Conservation (phyloP, 1,284 basidiomycete species). For the Ustilago tritici region DNA sequence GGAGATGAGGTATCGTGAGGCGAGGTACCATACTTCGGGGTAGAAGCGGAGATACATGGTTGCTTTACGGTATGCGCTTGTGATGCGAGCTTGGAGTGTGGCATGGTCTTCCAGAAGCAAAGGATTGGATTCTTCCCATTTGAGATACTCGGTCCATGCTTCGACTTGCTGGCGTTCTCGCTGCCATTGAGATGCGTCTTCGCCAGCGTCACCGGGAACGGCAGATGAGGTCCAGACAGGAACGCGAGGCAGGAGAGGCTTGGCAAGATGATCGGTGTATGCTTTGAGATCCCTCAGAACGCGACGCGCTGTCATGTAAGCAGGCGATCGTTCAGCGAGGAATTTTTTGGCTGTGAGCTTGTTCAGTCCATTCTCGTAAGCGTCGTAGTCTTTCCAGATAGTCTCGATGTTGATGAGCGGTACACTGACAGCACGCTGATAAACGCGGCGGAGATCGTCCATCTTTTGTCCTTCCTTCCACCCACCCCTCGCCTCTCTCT, state of each 20-base stretch:
- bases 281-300: conserved; percentile 83
- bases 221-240: conserved; percentile 58
- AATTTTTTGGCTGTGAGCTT: conserved; percentile 96
- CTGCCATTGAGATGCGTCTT: conserved; percentile 74
- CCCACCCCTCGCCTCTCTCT: conserved; percentile 73
- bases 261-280: conserved; percentile 72
- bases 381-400: conserved; percentile 94
- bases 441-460: conserved; percentile 89
- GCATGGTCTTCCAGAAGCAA: conserved; percentile 85
- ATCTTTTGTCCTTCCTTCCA: conserved; percentile 98
- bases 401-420: conserved; percentile 92
- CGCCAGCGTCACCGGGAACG: conserved; percentile 67
- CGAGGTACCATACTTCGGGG: conserved; percentile 96
- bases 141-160: conserved; percentile 90
- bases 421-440: conserved; percentile 91
- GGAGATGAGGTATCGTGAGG: conserved; percentile 81
- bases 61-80: conserved; percentile 87
- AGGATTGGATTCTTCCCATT: conserved; percentile 96
- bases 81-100: conserved; percentile 77
- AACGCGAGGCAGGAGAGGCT: conserved; percentile 58
- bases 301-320: conserved; percentile 92
- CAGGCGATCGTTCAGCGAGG: conserved; percentile 82
- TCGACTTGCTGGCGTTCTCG: conserved; percentile 80
- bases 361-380: conserved; percentile 91
- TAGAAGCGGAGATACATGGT: conserved; percentile 91